Conservation (phyloP, 495 filamentous ascomycete genomes). For the Amniculicola lignicola region DNA sequence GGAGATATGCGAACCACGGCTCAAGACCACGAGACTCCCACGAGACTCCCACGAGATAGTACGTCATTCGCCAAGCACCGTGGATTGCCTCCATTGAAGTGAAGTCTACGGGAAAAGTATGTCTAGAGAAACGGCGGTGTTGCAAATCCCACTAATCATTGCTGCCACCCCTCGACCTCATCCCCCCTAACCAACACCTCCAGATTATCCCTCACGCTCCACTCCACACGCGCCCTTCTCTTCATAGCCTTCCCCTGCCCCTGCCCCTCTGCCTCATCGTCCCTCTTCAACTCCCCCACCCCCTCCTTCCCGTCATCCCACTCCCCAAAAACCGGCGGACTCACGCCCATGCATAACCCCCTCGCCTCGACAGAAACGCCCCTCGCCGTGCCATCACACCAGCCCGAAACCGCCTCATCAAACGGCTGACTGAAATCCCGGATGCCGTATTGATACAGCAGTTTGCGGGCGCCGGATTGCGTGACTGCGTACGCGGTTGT, state of each 20-base stretch:
- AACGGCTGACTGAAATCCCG: conserved; percentile 44
- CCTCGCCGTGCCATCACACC: conserved; percentile 43
- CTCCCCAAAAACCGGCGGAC: conserved; percentile 49
- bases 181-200: conserved; percentile 29
- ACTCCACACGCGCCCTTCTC: too few relatives aligned
- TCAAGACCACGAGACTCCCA: too few relatives aligned
- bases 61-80: too few relatives aligned
- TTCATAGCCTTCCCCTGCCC: conserved; percentile 47
- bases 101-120: too few relatives aligned
- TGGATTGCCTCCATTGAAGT: too few relatives aligned
- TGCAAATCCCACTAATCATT: conserved; percentile 1
- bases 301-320: conserved; percentile 43
- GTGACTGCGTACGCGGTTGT: conserved; percentile 56
- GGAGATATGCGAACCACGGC: too few relatives aligned
- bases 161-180: conserved; percentile 18
- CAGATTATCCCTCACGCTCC: conserved; percentile 51
- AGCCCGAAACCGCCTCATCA: conserved; percentile 49
- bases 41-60: too few relatives aligned
- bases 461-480: conserved; percentile 50
- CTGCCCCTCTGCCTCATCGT: conserved; percentile 38
- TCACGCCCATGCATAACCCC: conserved; percentile 46
- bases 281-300: conserved; percentile 45
- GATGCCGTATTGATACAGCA: conserved; percentile 50
- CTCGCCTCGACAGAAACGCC: conserved; percentile 8
- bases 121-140: neutral